These are phyloP conservation scores for Aegilops sharonensis DNA, from an alignment of 176 grass and related monocot species.

Conservation along the genomic window DNA sequence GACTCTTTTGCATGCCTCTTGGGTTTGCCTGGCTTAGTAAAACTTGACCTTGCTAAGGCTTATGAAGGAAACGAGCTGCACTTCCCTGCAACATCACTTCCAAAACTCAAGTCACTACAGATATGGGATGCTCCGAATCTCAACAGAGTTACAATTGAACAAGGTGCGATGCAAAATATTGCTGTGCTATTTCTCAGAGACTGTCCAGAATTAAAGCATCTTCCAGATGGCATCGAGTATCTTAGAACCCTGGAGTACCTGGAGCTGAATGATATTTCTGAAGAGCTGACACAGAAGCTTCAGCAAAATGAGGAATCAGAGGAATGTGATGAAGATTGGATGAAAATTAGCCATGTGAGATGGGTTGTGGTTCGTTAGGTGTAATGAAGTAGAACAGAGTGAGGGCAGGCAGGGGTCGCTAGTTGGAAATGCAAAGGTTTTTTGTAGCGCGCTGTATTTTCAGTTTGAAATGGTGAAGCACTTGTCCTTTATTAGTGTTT, in stretches of 20 bases:
- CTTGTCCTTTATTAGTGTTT: too few relatives aligned
- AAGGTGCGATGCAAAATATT: neutral
- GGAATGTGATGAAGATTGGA: neutral
- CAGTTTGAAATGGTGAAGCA: too few relatives aligned
- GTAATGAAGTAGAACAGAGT: too few relatives aligned
- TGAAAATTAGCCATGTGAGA: neutral
- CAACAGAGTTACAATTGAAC: constrained; percentile 20
- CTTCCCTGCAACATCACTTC: neutral
- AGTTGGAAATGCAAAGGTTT: too few relatives aligned
- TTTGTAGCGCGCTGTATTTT: neutral
- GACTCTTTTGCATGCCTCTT: neutral
- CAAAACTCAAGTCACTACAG: neutral
- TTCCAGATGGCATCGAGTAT: constrained; percentile 16
- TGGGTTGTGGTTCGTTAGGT: neutral
- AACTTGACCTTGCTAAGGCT: neutral
- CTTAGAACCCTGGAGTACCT: neutral
- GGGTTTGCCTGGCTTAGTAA: neutral
- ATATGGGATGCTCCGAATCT: constrained; percentile 3
- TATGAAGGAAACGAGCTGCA: neutral
- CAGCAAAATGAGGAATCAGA: neutral
- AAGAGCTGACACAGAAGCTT: neutral
- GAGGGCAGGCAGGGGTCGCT: too few relatives aligned
- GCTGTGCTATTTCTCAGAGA: accelerated
- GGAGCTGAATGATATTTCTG: accelerated
- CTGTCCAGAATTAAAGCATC: neutral